phyloP scores from a whole-genome alignment of 495 filamentous ascomycete species.

The Trichoderma parareesei region DNA sequence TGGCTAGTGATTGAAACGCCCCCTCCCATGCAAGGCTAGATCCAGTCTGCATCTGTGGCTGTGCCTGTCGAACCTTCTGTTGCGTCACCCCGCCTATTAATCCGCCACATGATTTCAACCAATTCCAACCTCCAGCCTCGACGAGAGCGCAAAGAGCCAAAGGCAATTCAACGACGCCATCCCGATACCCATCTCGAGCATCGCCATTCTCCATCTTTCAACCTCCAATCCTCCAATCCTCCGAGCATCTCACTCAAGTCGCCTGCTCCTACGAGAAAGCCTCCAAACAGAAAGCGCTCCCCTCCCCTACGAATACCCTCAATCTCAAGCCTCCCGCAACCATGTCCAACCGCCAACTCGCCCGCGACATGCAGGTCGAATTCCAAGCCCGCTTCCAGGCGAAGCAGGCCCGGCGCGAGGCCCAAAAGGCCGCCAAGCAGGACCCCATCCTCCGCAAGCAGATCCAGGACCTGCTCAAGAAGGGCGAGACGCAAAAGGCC shows the following conservation, averaged over 20 bases:
- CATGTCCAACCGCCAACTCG: slow-evolving; percentile 45
- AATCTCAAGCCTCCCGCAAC: slow-evolving; percentile 13
- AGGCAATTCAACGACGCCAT: too few relatives aligned
- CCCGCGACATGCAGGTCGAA: slow-evolving; percentile 43
- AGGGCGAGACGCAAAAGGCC: slow-evolving; percentile 68
- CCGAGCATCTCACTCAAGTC: neutral
- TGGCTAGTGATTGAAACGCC: neutral
- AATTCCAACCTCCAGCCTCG: neutral
- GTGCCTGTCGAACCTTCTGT: neutral
- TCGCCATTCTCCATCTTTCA: neutral
- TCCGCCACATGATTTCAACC: neutral
- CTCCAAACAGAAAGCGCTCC: too few relatives aligned
- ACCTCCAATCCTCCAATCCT: neutral
- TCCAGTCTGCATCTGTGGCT: neutral
- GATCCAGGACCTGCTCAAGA: slow-evolving; percentile 67
- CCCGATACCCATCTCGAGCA: neutral
- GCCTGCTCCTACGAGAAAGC: neutral
- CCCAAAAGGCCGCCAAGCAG: slow-evolving; percentile 73
- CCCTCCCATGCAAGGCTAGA: neutral
- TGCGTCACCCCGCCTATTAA: slow-evolving; percentile 9
- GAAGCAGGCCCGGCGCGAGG: slow-evolving; percentile 74
- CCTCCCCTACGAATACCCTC: neutral
- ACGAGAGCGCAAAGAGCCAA: too few relatives aligned
- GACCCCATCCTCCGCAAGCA: slow-evolving; percentile 75
- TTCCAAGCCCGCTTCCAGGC: slow-evolving; percentile 67